These are phyloP conservation scores for Raddia guianensis DNA, from an alignment of 176 grass and related monocot genomes.

Conservation along the genomic window DNA sequence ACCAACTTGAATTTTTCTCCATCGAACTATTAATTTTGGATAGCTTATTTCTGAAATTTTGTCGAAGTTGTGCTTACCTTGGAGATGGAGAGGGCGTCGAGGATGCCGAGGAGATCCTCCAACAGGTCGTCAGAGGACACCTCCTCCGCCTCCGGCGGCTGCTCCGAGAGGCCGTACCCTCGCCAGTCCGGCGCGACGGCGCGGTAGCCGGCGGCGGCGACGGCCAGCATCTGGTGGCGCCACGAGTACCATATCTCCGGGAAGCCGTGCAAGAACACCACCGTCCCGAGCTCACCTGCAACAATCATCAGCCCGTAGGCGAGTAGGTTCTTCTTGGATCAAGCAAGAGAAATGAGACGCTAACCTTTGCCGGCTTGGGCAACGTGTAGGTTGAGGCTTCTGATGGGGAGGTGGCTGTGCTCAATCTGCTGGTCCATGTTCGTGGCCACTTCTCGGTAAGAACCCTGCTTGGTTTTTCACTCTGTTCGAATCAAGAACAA, in stretches of 20 bases:
- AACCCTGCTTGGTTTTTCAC: too few species aligned
- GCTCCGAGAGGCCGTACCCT: conserved; percentile 55
- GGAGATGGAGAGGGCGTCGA: conserved; percentile 35
- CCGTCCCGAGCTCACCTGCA: conserved; percentile 40
- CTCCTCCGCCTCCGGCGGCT: conserved; percentile 41
- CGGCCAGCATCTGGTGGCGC: conserved; percentile 60
- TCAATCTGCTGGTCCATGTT: conserved; percentile 20
- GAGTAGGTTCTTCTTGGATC: too few species aligned
- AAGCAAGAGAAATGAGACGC: too few species aligned
- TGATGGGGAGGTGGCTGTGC: conserved; percentile 27
- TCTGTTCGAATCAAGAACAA: too few species aligned
- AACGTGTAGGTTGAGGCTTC: conserved; percentile 45
- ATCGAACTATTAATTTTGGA: too few species aligned
- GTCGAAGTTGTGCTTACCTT: conserved; percentile 2
- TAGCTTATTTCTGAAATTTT: too few species aligned
- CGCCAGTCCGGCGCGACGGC: conserved; percentile 52
- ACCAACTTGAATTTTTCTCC: too few species aligned
- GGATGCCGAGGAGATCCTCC: neutral
- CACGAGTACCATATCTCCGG: conserved; percentile 68
- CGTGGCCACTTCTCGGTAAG: neutral
- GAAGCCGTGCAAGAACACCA: conserved; percentile 59
- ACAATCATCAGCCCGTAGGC: neutral
- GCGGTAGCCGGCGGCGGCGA: conserved; percentile 48
- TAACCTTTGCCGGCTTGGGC: conserved; percentile 39
- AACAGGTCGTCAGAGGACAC: conserved; percentile 41